Conservation (phyloP, 2,329 filamentous ascomycete genomes). For the Alternaria sp. region DNA sequence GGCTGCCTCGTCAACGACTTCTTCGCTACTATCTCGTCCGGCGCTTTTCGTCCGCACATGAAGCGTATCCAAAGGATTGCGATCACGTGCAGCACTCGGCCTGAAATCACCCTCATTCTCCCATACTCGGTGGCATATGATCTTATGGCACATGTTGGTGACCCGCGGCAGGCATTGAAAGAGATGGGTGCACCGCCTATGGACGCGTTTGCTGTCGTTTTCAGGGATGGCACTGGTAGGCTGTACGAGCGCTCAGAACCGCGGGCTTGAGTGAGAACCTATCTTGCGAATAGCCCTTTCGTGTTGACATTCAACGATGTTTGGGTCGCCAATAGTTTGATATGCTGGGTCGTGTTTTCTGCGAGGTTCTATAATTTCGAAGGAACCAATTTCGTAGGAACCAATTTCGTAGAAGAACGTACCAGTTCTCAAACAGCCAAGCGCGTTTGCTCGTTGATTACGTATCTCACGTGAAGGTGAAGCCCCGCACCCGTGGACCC, state of each 20-base stretch:
- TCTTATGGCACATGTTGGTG: no score
- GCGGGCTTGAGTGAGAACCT: not conserved
- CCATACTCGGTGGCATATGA: no score
- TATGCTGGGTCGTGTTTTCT: not conserved
- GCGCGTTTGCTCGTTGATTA: not conserved
- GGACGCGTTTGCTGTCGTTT: not conserved
- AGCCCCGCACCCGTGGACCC: not conserved
- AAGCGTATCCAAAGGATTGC: not conserved
- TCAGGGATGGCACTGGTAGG: not conserved
- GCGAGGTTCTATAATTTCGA: no score
- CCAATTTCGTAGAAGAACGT: not conserved
- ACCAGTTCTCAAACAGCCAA: not conserved
- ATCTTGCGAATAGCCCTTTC: not conserved
- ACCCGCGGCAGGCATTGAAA: not conserved
- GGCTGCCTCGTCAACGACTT: not conserved
- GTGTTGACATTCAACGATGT: rapidly evolving
- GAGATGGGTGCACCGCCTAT: not conserved
- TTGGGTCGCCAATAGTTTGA: not conserved
- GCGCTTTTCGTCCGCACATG: not conserved
- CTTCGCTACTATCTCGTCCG: not conserved
- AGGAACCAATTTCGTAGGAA: not conserved
- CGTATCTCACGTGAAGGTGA: not conserved
- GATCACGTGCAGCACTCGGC: not conserved
- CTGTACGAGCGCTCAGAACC: not conserved
- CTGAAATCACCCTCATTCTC: no score